These are phyloP conservation scores for Zygotorulaspora mrakii DNA, from an alignment of 1,139 yeast species.

Conservation along the genomic window DNA sequence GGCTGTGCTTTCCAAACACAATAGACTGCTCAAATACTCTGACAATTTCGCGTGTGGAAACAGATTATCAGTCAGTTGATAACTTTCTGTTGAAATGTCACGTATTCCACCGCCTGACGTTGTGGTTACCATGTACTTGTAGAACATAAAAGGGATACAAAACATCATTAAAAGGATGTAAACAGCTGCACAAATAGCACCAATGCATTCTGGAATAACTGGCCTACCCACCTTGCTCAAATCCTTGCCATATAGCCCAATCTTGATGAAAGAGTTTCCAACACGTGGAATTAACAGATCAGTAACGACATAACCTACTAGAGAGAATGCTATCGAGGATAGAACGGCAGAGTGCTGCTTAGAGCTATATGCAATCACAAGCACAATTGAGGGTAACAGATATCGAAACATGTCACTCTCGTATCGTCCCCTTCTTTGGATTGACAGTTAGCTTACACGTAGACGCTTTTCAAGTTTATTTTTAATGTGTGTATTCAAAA, in stretches of 20 bases:
- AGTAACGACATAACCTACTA: conserved; percentile 62
- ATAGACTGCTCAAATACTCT: conserved; percentile 77
- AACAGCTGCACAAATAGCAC: conserved; percentile 78
- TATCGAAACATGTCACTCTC: conserved; percentile 12
- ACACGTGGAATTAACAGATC: conserved; percentile 62
- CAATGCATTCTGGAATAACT: conserved; percentile 84
- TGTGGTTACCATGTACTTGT: conserved; percentile 64
- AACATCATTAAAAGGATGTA: conserved; percentile 77
- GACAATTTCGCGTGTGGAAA: conserved; percentile 86
- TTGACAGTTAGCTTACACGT: not conserved
- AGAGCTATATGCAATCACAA: conserved; percentile 18
- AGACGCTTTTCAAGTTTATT: not conserved
- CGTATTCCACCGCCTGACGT: conserved; percentile 56
- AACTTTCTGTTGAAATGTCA: conserved; percentile 34
- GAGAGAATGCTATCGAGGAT: conserved; percentile 61
- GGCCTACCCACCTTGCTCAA: conserved; percentile 69
- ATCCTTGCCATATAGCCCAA: conserved; percentile 84
- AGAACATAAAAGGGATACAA: conserved; percentile 85
- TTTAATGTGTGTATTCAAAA: not conserved
- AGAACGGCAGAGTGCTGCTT: conserved; percentile 27
- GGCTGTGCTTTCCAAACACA: conserved; percentile 80
- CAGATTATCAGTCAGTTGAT: conserved; percentile 30
- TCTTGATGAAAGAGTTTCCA: conserved; percentile 60
- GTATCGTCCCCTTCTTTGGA: too few species aligned
- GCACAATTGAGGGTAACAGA: conserved; percentile 16